A percentile compares a stretch with the other conserved stretches of the same genome.
These are phyloP conservation scores for Amauroascus verrucosus DNA, from an alignment of 2,329 filamentous ascomycete genomes.

Conservation along the genomic window DNA sequence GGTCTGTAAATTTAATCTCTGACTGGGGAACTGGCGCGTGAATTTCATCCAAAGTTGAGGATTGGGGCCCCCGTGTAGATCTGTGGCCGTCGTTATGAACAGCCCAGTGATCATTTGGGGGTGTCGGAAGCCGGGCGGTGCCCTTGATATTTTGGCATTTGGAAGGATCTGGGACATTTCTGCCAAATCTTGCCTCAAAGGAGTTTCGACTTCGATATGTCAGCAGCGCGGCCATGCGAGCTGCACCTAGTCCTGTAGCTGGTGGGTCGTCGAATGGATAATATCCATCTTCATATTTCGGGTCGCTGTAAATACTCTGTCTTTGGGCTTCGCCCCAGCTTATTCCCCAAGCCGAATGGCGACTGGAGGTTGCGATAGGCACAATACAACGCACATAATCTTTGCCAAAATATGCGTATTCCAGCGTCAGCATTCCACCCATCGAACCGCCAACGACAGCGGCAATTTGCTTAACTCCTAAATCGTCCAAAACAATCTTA, in stretches of 20 bases:
- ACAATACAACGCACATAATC: constrained; percentile 46
- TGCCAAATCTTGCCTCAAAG: constrained; percentile 88
- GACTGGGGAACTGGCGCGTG: constrained; percentile 14
- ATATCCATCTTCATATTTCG: constrained; percentile 96
- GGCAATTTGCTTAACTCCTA: constrained; percentile 46
- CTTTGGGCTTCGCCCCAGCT: constrained; percentile 50
- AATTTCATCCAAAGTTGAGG: constrained; percentile 17
- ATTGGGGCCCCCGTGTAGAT: constrained; percentile 41
- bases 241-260: constrained; percentile 74
- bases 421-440: constrained; percentile 49
- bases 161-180: constrained; percentile 79
- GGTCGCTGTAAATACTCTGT: constrained; percentile 81
- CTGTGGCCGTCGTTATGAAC: constrained; percentile 77
- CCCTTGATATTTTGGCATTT: constrained; percentile 75
- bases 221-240: constrained; percentile 89
- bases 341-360: constrained; percentile 50
- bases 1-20: constrained; percentile 44
- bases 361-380: constrained; percentile 47
- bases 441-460: constrained; percentile 49
- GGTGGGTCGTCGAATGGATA: constrained; percentile 83
- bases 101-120: constrained; percentile 62
- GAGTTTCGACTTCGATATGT: constrained; percentile 96
- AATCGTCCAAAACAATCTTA: constrained; percentile 44
- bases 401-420: constrained; percentile 61
- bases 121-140: constrained; percentile 47